Base-by-base conservation (phyloP, 2,329 filamentous ascomycete species). In the Moelleriella libera region DNA sequence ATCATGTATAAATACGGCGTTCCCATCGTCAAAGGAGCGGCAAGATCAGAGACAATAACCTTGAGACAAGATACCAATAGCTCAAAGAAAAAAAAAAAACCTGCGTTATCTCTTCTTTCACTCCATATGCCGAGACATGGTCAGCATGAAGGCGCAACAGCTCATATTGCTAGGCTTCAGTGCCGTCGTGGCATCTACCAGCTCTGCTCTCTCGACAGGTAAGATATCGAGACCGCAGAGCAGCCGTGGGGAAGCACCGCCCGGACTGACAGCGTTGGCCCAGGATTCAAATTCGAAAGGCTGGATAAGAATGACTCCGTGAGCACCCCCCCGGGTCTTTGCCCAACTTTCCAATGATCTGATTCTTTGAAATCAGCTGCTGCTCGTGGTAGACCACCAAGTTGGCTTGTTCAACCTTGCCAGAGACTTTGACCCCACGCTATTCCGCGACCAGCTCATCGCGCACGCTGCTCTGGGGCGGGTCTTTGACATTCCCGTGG, bases 371-470 rank as follows among this genome's bases (percentile, higher is more conserved):
- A 12, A 14, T 5, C 42, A 63, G 61, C 41, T 65, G 34, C 59
- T 66, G 30, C 58, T 66, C 48, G 55, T 66, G 34, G 60, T 66
- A 30, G 63, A 65, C 50, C 60, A 63, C 46, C 64, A 66, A 52
- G 62, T 63, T 48, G 64, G 64, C 9, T 56, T 63, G 14, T 63
- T 60, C 55, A 53, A 62, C 43, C 37, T 57, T 5, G 80, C 80
- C 39, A 74, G 81, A 40, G 85, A 89, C 64, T 85, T 75, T 57
- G 74, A 82, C 48, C 67, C 78, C 10, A 76, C 72, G 8, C 70
- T 82, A 37, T 88, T 77, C 69, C 72, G 75, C 51, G 75, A 82
- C 59, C 77, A 77, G 61, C 78, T 87, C 52, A 65, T 85, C 41
- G 83, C 79, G 1, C 83, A 87, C 54, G 75, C 82, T 14, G 74